phyloP scores from a whole-genome alignment of 768 basidiomycete genomes.

The Boletus vermiculosoides region DNA sequence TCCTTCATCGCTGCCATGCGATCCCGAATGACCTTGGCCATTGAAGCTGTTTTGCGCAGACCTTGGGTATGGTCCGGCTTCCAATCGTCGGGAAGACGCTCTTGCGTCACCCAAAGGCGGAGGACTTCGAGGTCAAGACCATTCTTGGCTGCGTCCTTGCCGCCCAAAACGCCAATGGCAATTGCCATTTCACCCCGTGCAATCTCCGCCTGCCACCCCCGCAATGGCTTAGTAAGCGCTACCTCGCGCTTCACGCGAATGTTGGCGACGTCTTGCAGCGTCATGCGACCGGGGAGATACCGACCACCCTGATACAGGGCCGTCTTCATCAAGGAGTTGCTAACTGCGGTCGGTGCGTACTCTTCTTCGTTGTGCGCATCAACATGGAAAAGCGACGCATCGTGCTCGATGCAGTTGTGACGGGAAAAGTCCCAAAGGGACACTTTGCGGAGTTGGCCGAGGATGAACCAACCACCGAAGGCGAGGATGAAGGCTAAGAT shows the following conservation, averaged over 20 bases:
- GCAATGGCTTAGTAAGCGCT: constrained; percentile 36
- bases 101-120: constrained; percentile 50
- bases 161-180: constrained; percentile 49
- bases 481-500: constrained; percentile 48
- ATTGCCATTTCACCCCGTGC: constrained; percentile 68
- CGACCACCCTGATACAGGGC: constrained; percentile 38
- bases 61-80: constrained; percentile 33
- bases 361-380: constrained; percentile 42
- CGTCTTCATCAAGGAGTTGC: constrained; percentile 38
- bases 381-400: constrained; percentile 56
- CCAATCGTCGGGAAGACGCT: constrained; percentile 48
- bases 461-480: constrained; percentile 46
- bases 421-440: constrained; percentile 42
- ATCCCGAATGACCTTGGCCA: constrained; percentile 29
- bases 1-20: constrained; percentile 25
- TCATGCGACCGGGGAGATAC: constrained; percentile 30
- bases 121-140: constrained; percentile 50
- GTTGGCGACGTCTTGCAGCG: constrained; percentile 40
- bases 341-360: constrained; percentile 49
- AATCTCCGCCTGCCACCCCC: constrained; percentile 50
- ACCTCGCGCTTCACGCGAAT: constrained; percentile 52
- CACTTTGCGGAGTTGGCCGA: constrained; percentile 36
- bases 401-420: constrained; percentile 55
- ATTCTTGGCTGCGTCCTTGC: constrained; percentile 34
- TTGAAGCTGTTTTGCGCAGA: constrained; percentile 24